Percentiles rank a stretch among this genome's conserved stretches.
These are phyloP conservation scores for Aspergillus alliaceus DNA, from an alignment of 2,329 filamentous ascomycete species.

Conservation along the genomic window DNA sequence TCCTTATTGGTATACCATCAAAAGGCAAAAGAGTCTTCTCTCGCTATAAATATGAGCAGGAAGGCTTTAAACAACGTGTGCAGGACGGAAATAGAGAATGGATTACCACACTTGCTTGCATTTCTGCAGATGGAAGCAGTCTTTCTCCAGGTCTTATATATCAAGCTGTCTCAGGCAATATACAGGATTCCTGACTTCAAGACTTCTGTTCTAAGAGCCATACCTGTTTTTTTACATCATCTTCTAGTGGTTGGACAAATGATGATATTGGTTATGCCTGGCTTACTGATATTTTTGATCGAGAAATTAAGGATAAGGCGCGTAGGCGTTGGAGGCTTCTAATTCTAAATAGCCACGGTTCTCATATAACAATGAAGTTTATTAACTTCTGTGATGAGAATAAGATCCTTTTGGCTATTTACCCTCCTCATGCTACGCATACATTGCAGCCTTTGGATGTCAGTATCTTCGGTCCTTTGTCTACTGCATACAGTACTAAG, in stretches of 20 bases:
- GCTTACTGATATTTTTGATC: not conserved
- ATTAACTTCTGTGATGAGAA: too few relatives aligned
- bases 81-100: constrained; percentile 21
- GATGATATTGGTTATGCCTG: not conserved
- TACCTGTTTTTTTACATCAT: not conserved
- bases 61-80: constrained; percentile 7
- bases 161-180: constrained; percentile 12
- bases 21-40: constrained; percentile 16
- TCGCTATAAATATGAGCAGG: not conserved
- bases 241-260: not conserved
- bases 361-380: too few relatives aligned
- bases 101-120: constrained; percentile 20
- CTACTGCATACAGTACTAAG: not conserved
- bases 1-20: not conserved
- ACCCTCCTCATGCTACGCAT: too few relatives aligned
- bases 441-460: not conserved
- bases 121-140: constrained; percentile 12
- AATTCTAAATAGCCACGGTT: too few relatives aligned
- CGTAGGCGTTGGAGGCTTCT: not conserved
- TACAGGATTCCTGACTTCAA: constrained; percentile 17
- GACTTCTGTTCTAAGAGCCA: constrained; percentile 2
- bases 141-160: constrained; percentile 20
- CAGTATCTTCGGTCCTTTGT: not conserved
- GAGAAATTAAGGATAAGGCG: not conserved
- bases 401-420: too few relatives aligned